A percentile compares a stretch with the other conserved stretches of the same genome.
phyloP scores from a whole-genome alignment of 495 filamentous ascomycete species.

The Trichoderma erinaceum region DNA sequence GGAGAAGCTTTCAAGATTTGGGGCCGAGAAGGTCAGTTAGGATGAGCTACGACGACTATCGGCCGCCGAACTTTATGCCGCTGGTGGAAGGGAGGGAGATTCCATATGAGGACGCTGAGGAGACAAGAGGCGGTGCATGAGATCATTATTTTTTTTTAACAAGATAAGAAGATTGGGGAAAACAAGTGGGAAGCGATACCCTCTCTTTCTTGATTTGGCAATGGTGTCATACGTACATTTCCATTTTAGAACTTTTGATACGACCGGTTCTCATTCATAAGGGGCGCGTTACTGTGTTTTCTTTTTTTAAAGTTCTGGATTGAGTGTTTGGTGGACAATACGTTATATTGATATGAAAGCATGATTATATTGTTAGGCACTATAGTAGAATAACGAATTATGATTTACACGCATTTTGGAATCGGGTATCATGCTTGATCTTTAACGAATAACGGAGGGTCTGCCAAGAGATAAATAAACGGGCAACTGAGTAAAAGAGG shows the following conservation, averaged over 20 bases:
- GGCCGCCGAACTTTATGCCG: background rate
- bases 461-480: no score
- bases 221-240: no score
- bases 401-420: background rate
- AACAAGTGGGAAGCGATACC: no score
- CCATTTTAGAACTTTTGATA: no score
- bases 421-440: background rate
- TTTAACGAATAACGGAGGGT: background rate
- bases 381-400: background rate
- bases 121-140: background rate
- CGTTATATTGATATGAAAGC: background rate
- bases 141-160: background rate
- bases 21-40: background rate
- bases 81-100: background rate
- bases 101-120: background rate
- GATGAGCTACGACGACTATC: constrained; percentile 1
- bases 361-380: background rate
- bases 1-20: background rate
- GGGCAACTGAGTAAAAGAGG: no score
- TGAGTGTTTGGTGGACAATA: background rate
- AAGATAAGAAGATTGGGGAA: no score
- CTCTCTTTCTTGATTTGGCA: no score
- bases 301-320: background rate
- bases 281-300: background rate
- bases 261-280: no score